These are phyloP conservation scores for Xylaria arbuscula DNA, from an alignment of 2,329 filamentous ascomycete genomes.

Conservation along the genomic window DNA sequence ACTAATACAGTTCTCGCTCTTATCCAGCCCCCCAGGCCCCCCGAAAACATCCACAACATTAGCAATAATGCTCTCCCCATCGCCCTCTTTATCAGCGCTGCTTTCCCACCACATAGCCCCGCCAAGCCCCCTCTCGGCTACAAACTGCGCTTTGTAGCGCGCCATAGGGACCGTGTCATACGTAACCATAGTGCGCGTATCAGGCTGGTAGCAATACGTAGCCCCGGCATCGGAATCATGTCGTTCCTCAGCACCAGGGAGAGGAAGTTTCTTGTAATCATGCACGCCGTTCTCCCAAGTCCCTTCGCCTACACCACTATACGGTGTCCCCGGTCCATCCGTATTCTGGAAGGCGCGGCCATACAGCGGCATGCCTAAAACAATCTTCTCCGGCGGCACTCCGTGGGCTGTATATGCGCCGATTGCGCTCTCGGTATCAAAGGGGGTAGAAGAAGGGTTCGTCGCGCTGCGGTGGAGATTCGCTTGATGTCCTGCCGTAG, in stretches of 20 bases:
- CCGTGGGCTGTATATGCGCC: conserved; percentile 72
- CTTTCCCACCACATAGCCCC: conserved; percentile 99
- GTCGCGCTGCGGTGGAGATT: conserved; percentile 74
- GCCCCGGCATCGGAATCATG: conserved; percentile 73
- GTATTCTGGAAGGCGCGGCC: conserved; percentile 87
- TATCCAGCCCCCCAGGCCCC: conserved; percentile 61
- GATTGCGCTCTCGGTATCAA: conserved; percentile 78
- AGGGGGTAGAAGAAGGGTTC: conserved; percentile 77
- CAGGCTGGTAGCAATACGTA: conserved; percentile 79
- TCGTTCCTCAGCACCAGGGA: conserved; percentile 71
- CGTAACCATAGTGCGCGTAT: conserved; percentile 74
- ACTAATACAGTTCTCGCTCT: conserved; percentile 67
- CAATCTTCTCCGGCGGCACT: conserved; percentile 77
- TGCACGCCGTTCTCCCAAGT: conserved; percentile 87
- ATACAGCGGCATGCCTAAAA: conserved; percentile 92
- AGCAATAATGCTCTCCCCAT: conserved; percentile 73
- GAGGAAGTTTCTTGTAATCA: conserved; percentile 88
- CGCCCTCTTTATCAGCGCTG: conserved; percentile 76
- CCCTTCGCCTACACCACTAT: conserved; percentile 78
- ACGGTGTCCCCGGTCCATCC: conserved; percentile 76
- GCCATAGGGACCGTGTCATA: conserved; percentile 81
- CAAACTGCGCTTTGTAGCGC: conserved; percentile 75
- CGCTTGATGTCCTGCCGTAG: conserved; percentile 77
- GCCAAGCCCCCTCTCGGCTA: conserved; percentile 74
- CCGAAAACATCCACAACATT: conserved; percentile 71